phyloP scores from a whole-genome alignment of 2,329 filamentous ascomycete species.

The Cordyceps fumosorosea region DNA sequence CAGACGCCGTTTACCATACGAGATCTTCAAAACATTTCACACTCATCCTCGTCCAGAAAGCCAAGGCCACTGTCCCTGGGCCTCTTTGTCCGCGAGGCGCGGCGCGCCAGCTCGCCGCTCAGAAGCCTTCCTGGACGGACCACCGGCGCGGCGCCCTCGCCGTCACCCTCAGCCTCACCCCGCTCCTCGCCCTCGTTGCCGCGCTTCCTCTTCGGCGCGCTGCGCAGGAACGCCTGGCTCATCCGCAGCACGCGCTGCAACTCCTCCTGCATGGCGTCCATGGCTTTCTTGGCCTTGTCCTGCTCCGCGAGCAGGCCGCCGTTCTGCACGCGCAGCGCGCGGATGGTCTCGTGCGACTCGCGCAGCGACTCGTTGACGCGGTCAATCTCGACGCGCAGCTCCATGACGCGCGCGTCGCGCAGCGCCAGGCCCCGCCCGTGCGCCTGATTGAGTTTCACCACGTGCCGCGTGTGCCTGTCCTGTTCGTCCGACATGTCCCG shows the following conservation, averaged over 20 bases:
- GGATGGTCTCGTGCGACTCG: constrained; percentile 40
- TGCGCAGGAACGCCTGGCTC: constrained; percentile 37
- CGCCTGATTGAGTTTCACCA: constrained; percentile 30
- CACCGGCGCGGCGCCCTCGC: background rate
- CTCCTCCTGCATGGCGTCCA: constrained; percentile 46
- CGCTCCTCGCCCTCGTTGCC: background rate
- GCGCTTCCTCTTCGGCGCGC: constrained; percentile 20
- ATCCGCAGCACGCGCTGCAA: constrained; percentile 41
- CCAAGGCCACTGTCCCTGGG: constrained; percentile 50
- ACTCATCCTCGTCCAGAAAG: constrained; percentile 45
- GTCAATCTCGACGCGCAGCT: constrained; percentile 44
- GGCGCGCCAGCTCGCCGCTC: constrained; percentile 24
- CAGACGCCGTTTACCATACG: background rate
- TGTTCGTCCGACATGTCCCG: constrained; percentile 32
- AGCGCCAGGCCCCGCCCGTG: constrained; percentile 43
- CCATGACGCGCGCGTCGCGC: constrained; percentile 42
- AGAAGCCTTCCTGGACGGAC: constrained; percentile 19
- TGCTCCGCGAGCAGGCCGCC: constrained; percentile 34
- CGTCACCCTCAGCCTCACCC: background rate
- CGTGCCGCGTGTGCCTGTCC: constrained; percentile 25
- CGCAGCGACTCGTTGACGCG: constrained; percentile 39
- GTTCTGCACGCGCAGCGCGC: constrained; percentile 41
- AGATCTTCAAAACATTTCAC: constrained; percentile 6
- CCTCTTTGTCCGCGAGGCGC: constrained; percentile 31
- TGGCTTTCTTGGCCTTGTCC: constrained; percentile 34